A percentile compares a stretch with the other conserved stretches of the same genome.
These are phyloP conservation scores for Acorus calamus DNA, from an alignment of 106 monocot species.

Conservation along the genomic window DNA sequence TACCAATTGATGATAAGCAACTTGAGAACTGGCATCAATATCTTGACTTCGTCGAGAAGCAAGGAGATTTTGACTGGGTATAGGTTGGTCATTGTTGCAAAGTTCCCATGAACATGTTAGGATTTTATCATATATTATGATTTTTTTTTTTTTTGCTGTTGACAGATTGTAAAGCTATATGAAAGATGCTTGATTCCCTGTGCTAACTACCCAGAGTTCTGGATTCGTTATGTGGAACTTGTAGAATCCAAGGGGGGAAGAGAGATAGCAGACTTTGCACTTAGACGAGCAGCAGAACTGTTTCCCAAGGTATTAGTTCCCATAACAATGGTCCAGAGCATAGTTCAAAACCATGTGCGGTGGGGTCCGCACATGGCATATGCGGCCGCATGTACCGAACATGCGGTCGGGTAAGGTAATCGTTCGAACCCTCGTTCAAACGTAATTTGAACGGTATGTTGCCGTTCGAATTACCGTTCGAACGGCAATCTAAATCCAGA, in stretches of 20 bases:
- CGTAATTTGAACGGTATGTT: too few relatives aligned
- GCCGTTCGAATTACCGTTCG: too few relatives aligned
- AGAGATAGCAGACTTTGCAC: conserved; percentile 63
- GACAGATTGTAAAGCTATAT: conserved; percentile 91
- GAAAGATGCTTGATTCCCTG: conserved; percentile 99
- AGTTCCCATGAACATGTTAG: neutral
- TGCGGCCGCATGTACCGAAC: too few relatives aligned
- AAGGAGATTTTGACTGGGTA: conserved; percentile 99
- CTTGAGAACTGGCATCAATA: conserved; percentile 84
- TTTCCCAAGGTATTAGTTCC: conserved; percentile 61
- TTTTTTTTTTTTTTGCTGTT: conserved; percentile 26
- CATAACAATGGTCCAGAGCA: neutral
- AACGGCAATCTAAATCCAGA: too few relatives aligned
- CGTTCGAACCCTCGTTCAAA: too few relatives aligned
- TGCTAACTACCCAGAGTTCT: conserved; percentile 96
- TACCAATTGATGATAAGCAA: conserved; percentile 62
- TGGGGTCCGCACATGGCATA: too few relatives aligned
- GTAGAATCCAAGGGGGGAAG: conserved; percentile 70
- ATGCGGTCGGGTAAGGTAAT: too few relatives aligned
- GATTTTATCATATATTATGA: neutral
- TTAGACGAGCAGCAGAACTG: conserved; percentile 42
- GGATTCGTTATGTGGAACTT: conserved; percentile 90
- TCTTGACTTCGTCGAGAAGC: conserved; percentile 78
- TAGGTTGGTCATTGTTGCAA: conserved; percentile 1
- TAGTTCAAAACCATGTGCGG: too few relatives aligned